Evolutionary conservation across 352 stramenopile genomes (phyloP).

Genomic region (Blastocystis sp.): DNA sequence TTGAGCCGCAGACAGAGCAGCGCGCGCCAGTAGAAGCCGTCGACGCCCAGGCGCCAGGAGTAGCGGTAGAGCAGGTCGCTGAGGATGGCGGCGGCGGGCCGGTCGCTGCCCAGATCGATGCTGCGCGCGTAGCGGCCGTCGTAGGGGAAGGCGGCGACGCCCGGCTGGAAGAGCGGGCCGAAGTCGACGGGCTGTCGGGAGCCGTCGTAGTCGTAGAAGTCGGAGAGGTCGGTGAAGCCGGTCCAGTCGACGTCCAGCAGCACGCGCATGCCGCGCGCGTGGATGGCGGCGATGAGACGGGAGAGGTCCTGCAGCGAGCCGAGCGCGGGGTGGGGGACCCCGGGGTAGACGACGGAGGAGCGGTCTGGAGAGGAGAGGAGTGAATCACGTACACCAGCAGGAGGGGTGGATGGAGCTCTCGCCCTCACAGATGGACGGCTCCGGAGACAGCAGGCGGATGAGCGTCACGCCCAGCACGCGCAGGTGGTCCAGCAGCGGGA

Average conservation of each 20-base stretch:
- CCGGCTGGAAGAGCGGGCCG: background rate
- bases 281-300: background rate
- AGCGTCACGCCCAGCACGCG: background rate
- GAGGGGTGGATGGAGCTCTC: background rate
- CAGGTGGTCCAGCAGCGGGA: background rate
- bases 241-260: conserved; percentile 15
- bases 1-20: conserved; percentile 21
- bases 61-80: background rate
- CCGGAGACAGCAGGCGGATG: conserved; percentile 18
- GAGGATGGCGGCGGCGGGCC: background rate
- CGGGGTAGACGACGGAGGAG: background rate
- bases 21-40: conserved; percentile 17
- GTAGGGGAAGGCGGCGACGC: background rate
- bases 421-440: background rate
- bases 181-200: background rate
- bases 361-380: background rate
- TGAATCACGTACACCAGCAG: background rate
- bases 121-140: background rate
- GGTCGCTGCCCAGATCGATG: background rate
- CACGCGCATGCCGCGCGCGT: background rate
- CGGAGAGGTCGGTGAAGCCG: background rate
- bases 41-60: background rate
- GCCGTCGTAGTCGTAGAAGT: conserved; percentile 29
- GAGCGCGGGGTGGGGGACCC: background rate
- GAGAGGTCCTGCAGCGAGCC: background rate